These are phyloP conservation scores for Phialophora macrospora DNA, from an alignment of 2,329 filamentous ascomycete genomes.

Conservation along the genomic window DNA sequence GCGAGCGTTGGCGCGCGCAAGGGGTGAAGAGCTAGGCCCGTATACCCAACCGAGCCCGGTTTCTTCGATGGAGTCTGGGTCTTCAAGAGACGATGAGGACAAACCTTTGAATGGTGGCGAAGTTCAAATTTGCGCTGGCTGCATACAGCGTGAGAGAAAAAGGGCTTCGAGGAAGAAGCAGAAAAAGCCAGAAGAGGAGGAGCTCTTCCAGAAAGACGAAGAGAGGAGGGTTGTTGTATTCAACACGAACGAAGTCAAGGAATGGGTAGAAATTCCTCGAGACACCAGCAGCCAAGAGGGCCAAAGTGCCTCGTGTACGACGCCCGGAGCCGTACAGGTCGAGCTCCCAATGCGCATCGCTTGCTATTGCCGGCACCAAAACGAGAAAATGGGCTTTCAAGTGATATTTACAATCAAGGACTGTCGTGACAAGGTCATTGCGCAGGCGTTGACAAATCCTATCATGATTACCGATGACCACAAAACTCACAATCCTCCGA, in stretches of 20 bases:
- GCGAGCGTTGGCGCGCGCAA: conserved; percentile 68
- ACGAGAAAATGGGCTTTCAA: conserved; percentile 87
- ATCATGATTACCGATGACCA: conserved; percentile 99
- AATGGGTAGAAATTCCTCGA: conserved; percentile 71
- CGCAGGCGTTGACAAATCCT: conserved; percentile 81
- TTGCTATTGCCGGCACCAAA: conserved; percentile 94
- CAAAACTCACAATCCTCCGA: conserved; percentile 72
- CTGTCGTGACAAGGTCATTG: conserved; percentile 72
- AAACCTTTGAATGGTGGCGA: conserved; percentile 88
- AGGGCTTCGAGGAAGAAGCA: conserved; percentile 89
- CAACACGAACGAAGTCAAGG: conserved; percentile 84
- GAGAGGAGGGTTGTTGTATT: conserved; percentile 84
- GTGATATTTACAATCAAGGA: conserved; percentile 97
- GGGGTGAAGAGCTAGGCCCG: conserved; percentile 47
- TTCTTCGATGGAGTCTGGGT: conserved; percentile 48
- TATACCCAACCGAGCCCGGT: conserved; percentile 48
- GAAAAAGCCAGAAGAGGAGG: conserved; percentile 90
- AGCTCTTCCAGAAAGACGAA: conserved; percentile 81
- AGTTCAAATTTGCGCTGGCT: conserved; percentile 88
- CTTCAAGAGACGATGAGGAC: conserved; percentile 66
- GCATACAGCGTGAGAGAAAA: conserved; percentile 88
- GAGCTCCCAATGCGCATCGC: conserved; percentile 93
- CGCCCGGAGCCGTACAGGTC: conserved; percentile 72
- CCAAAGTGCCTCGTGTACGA: conserved; percentile 49
- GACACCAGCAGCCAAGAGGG: conserved; percentile 44